Base-by-base conservation (phyloP, 371 early-diverging fungal species). In the Smittium mucronatum region DNA sequence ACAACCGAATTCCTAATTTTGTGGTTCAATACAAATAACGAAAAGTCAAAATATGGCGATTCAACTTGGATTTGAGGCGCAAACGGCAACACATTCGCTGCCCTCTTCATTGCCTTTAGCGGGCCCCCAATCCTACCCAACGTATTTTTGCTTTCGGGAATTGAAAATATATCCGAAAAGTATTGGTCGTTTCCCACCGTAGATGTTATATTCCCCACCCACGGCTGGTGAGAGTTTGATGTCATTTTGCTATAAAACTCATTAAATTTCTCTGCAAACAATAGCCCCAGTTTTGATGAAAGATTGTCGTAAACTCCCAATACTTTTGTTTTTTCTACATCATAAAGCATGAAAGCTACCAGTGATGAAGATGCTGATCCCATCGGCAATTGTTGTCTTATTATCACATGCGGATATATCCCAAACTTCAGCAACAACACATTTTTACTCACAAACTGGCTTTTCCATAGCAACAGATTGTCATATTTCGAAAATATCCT, bases 21-120 rank as follows among this genome's bases (percentile, higher is more conserved):
- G 58, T 70, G 34, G 33, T 76, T 79, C 71, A 72, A 71, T 30
- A 72, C 70, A 34, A 76, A 79, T 30, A 58, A 68, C 16, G 69
- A 47, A 25, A 76, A 76, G 28, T 74, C 70, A 25, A 79, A 70
- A 26, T 76, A 57, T 2, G 79, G 72, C 35, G 79, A 79, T 63
- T 79, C 79, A 36, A 74, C 73, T 36, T 66, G 36, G 67, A 72
- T 68, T 64, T 79, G 79, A 28, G 79, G 79, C 11, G 79, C 70
- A 60, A 79, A 70, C 0, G 79, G 79, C 29, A 79, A 67, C 36
- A 72, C 58, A 2, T 69, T 73, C 15, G 71, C 63, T 0, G 76
- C 76, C 69, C 78, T 79, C 64, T 79, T 72, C 29, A 66, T 58
- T 1, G 80, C 80, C 71, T 79, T 76, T 11, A 2, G n/a, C 11